Conservation (phyloP, 2,329 filamentous ascomycete genomes). For the Botrytis byssoidea region DNA sequence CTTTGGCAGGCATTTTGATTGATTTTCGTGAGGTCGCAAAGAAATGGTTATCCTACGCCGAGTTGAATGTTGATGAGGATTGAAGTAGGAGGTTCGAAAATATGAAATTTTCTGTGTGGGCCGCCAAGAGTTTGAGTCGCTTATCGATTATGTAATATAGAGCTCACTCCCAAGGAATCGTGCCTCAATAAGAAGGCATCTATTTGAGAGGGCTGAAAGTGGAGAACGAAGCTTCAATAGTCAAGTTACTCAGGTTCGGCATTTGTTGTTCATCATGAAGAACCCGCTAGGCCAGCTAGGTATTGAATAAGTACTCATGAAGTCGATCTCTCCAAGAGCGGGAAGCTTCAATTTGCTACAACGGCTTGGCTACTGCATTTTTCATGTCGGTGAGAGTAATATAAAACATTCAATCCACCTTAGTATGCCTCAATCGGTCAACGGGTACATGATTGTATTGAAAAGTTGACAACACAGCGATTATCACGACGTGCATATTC, state of each 20-base stretch:
- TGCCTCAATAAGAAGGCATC: slow-evolving; percentile 1
- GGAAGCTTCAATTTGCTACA: neutral
- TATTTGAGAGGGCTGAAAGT: neutral
- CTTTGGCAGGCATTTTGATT: slow-evolving; percentile 79
- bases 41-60: slow-evolving; percentile 55
- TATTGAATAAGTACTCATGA: neutral
- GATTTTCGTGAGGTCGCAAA: slow-evolving; percentile 60
- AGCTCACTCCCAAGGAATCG: accelerated
- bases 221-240: neutral
- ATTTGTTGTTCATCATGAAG: neutral
- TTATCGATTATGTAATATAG: neutral
- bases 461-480: neutral
- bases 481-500: neutral
- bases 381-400: slow-evolving; percentile 1
- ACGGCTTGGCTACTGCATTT: neutral
- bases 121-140: slow-evolving; percentile 32
- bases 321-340: neutral
- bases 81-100: slow-evolving; percentile 10
- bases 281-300: neutral
- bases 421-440: neutral
- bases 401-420: neutral
- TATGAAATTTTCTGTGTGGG: slow-evolving; percentile 23
- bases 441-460: neutral
- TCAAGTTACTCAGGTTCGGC: neutral
- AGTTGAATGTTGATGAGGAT: slow-evolving; percentile 31